Conservation (phyloP, 2,329 filamentous ascomycete species). For the Xylariaceae sp. region DNA sequence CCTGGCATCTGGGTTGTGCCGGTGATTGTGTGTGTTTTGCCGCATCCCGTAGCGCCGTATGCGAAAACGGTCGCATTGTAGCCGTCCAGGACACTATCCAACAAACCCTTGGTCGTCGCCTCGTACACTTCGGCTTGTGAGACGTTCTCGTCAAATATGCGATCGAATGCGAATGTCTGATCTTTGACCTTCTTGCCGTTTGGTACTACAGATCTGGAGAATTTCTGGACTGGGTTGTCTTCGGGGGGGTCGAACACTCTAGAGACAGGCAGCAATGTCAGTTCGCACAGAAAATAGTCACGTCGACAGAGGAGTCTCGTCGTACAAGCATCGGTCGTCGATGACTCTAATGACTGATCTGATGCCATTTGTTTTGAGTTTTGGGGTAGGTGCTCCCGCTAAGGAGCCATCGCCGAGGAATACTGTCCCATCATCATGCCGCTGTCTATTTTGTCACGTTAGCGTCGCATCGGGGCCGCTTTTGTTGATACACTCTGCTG, state of each 20-base stretch:
- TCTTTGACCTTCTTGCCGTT: slow-evolving; percentile 93
- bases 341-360: slow-evolving; percentile 92
- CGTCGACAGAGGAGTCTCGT: slow-evolving; percentile 19
- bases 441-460: slow-evolving; percentile 44
- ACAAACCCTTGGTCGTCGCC: slow-evolving; percentile 79
- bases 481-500: neutral
- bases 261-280: slow-evolving; percentile 1
- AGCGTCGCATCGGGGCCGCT: slow-evolving; percentile 2
- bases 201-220: slow-evolving; percentile 76
- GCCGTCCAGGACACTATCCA: slow-evolving; percentile 92
- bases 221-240: slow-evolving; percentile 86
- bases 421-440: slow-evolving; percentile 77
- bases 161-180: slow-evolving; percentile 94
- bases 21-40: slow-evolving; percentile 97
- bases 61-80: slow-evolving; percentile 99
- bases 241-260: slow-evolving; percentile 98
- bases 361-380: slow-evolving; percentile 81
- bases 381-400: slow-evolving; percentile 80
- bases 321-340: slow-evolving; percentile 92
- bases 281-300: neutral
- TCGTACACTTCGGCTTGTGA: slow-evolving; percentile 94
- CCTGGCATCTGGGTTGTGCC: slow-evolving; percentile 90
- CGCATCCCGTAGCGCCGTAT: slow-evolving; percentile 95
- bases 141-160: slow-evolving; percentile 94
- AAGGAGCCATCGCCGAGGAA: slow-evolving; percentile 97